phyloP scores from a whole-genome alignment of 2,329 filamentous ascomycete genomes.

The Diaporthe ampelina region DNA sequence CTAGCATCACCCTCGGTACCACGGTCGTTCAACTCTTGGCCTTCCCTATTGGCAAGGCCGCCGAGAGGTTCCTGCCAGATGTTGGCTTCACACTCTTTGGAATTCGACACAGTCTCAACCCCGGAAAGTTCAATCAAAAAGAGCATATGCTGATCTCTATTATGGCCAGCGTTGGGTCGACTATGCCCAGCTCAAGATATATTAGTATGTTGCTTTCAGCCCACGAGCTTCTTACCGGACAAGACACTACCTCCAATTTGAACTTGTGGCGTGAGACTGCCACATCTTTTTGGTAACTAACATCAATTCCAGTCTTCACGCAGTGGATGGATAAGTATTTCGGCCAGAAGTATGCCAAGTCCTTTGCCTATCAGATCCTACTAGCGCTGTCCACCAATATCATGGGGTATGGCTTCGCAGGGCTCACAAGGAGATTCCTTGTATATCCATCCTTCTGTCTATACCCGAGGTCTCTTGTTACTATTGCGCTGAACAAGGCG shows the following conservation, averaged over 20 bases:
- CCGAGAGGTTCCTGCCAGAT: conserved; percentile 65
- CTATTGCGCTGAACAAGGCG: conserved; percentile 61
- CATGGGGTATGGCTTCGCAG: conserved; percentile 69
- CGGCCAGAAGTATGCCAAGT: conserved; percentile 60
- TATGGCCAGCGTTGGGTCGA: conserved; percentile 68
- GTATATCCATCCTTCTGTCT: conserved; percentile 65
- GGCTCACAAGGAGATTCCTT: conserved; percentile 62
- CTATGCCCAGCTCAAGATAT: conserved; percentile 60
- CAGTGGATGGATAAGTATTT: conserved; percentile 26
- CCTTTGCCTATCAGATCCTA: conserved; percentile 64
- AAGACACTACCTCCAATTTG: too few species aligned
- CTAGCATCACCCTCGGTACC: conserved; percentile 65
- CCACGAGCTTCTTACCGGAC: too few species aligned
- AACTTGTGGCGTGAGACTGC: too few species aligned
- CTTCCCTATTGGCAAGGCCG: conserved; percentile 66
- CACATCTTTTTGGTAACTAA: background rate
- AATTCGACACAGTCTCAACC: conserved; percentile 65
- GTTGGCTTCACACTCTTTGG: conserved; percentile 63
- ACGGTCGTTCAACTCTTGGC: conserved; percentile 70
- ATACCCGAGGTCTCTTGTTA: conserved; percentile 64
- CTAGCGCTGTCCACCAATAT: conserved; percentile 66
- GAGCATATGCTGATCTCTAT: conserved; percentile 72
- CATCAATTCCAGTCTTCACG: conserved; percentile 32
- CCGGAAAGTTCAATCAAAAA: conserved; percentile 70
- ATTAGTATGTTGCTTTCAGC: conserved; percentile 55